Evolutionary conservation across 345 rosid genomes (phyloP), one percentile per base, ranked within the genome.

Genomic region (Atalantia buxifolia): DNA sequence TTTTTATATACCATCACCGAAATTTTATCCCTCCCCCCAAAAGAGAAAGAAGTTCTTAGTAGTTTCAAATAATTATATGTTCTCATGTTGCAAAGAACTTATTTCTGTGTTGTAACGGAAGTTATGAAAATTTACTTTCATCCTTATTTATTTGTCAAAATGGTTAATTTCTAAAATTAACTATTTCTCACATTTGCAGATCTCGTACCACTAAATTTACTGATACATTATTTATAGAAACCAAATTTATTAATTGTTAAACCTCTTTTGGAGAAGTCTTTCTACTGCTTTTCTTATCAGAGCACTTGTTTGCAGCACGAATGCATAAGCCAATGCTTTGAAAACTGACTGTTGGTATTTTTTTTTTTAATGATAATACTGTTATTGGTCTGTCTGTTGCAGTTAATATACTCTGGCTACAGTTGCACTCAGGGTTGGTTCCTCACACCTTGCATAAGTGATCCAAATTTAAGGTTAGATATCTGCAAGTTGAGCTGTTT

Each of bases 351-450:
- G 1, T 22, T 42, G 68, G 33, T 74, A 40, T 31, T 50, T 69
- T 42, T 71, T 70, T 63, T 62, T 57, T 35, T 70, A 35, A 74
- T 36, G 36, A 61, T 79, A 27, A 48, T 68, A 42, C 36, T 3
- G 30, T 79, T 40, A 77, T 48, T 56, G 74, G 28, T 81, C 69
- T 18, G 10, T 76, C 76, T 79, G 79, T 82, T 80, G 77, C 90
- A 96, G 99, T 77, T 96, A 76, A 92, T 96, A 72, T 96, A 96
- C 85, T 96, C 98, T 14, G 85, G 98, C 75, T 96, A 94, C 82
- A 90, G 86, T 81, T 96, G 99, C 87, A 84, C 89, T 75, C 99
- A 96, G 83, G 99, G 99, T 79, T 94, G 98, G 99, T 96, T 96
- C 76, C 88, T 94, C 83, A 92, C 98, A 4, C 98, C 98, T 81